Conservation (phyloP, 768 basidiomycete species). For the Clitopilus passeckerianus region DNA sequence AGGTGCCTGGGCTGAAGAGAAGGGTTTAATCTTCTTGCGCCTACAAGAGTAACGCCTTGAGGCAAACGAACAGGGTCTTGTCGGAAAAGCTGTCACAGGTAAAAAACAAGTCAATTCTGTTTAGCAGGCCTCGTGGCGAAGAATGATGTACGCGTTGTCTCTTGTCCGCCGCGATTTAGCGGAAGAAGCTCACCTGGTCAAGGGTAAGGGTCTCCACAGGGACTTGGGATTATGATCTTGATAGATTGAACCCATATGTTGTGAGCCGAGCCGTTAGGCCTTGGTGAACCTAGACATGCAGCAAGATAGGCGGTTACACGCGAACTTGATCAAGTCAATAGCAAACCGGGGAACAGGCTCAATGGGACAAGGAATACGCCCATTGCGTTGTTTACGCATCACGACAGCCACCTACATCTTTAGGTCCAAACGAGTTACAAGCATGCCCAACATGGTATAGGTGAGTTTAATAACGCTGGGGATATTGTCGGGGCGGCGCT, state of each 20-base stretch:
- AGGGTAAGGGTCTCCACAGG: background rate
- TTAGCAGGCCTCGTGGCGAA: constrained; percentile 1
- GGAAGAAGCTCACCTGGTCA: constrained; percentile 1
- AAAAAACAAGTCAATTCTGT: constrained; percentile 3
- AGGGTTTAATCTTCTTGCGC: constrained; percentile 9
- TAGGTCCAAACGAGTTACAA: background rate
- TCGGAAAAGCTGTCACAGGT: constrained; percentile 6
- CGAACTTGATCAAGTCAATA: background rate
- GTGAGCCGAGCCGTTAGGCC: background rate
- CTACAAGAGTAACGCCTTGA: constrained; percentile 14
- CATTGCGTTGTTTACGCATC: background rate
- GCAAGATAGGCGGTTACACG: background rate
- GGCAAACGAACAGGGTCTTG: constrained; percentile 7
- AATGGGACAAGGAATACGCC: background rate
- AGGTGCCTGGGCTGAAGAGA: constrained; percentile 12
- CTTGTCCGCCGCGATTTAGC: constrained; percentile 8
- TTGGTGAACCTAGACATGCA: background rate
- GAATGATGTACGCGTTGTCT: background rate
- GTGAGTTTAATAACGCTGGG: background rate
- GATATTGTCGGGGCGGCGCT: background rate
- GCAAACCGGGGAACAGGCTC: background rate
- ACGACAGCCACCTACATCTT: background rate
- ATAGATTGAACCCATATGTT: background rate
- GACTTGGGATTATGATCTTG: background rate
- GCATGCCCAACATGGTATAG: background rate